Conservation (phyloP, 805 yeast species). For the Ogataea pignaliae region DNA sequence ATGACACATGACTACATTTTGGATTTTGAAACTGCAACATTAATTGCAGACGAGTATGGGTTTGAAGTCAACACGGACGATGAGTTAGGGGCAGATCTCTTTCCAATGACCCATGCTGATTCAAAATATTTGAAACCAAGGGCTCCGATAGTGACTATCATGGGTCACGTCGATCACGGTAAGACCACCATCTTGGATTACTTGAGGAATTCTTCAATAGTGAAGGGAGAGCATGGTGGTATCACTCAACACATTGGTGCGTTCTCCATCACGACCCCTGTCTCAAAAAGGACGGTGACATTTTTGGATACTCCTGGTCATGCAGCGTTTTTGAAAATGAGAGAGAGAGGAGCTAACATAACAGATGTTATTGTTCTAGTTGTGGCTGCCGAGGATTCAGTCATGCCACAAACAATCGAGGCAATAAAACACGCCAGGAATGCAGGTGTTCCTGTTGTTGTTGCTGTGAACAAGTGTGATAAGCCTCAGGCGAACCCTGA, state of each 20-base stretch:
- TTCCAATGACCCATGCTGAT: constrained; percentile 49
- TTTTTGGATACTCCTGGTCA: constrained; percentile 98
- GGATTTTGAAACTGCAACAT: constrained; percentile 78
- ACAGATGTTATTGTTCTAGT: constrained; percentile 91
- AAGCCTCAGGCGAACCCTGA: constrained; percentile 71
- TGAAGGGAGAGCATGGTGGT: constrained; percentile 86
- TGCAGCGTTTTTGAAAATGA: constrained; percentile 93
- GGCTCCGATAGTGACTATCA: constrained; percentile 93
- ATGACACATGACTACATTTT: constrained; percentile 72
- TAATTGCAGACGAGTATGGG: constrained; percentile 88
- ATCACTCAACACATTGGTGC: constrained; percentile 99
- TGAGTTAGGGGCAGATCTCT: constrained; percentile 53
- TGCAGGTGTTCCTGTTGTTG: constrained; percentile 78
- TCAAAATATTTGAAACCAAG: constrained; percentile 51
- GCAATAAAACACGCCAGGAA: constrained; percentile 90
- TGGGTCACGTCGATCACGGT: constrained; percentile 99
- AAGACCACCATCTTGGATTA: constrained; percentile 91
- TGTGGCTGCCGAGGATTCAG: constrained; percentile 96
- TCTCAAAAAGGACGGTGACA: constrained; percentile 71
- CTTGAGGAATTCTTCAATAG: constrained; percentile 80
- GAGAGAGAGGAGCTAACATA: constrained; percentile 92
- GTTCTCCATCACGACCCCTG: constrained; percentile 77
- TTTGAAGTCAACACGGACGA: constrained; percentile 57
- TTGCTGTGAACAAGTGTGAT: constrained; percentile 92
- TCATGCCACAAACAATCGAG: constrained; percentile 95